Base-by-base conservation (phyloP, 768 basidiomycete species). In the Strobilomyces echinocephalus region DNA sequence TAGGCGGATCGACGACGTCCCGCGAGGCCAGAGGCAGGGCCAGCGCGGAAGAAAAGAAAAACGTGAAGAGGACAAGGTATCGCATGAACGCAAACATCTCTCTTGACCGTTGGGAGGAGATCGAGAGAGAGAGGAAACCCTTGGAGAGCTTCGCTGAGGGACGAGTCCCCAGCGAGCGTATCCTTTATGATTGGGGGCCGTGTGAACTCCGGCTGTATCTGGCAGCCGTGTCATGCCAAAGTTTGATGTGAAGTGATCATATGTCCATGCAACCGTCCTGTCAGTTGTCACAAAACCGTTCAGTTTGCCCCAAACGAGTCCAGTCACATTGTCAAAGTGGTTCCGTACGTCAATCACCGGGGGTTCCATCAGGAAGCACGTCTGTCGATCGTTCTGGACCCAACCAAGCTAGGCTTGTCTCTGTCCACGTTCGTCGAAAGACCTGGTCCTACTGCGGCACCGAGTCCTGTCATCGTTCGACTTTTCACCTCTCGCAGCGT, bases 1-100 rank as follows among this genome's bases (percentile, higher is more conserved):
- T 70, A 5, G 76, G 79, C 1, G 81, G 81, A 36, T 63, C 68
- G 24, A 73, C 77, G 34, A 80, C 79, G 53, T 80, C 78, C 53
- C 80, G 72, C 50, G 28, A 15, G 1, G 33, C 56, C 10, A 77
- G 45, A 39, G 76, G 76, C 15, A 68, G 54, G 21, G 75, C 69
- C 14, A 60, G 49, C 12, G 63, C 63, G 20, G 58, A 49, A 11
- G 38, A 53, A n/a, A 62, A 53, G 41, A 63, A 38, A 34, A 52
- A 60, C 51, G 59, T 31, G 36, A 69, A 50, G 50, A 59, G 57
- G 50, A 63, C 57, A 49, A 63, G 44, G 59, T 53, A 52, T 58
- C 55, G 66, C 58, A 49, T 52, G 61, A 66, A 69, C 58, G 57
- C 63, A 48, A 54, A 36, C 55, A 50, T 54, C 62, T 59, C 60